Percentiles rank a stretch among this genome's conserved stretches.
Conservation (phyloP, 441 rosid species). For the Pelargonium hybrid region DNA sequence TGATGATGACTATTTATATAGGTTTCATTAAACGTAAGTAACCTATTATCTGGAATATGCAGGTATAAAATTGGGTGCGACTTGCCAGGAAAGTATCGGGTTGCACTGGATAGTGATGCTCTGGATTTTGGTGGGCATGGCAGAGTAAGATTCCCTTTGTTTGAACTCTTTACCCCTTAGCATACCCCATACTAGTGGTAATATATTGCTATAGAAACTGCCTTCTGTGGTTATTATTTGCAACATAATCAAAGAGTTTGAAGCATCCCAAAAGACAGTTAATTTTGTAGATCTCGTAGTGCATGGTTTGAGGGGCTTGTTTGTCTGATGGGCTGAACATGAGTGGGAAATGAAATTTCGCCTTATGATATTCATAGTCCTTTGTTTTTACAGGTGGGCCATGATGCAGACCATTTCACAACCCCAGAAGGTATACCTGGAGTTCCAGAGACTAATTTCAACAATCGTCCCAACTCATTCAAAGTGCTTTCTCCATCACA, state of each 20-base stretch:
- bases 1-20: neutral
- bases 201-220: neutral
- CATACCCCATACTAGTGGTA: no score
- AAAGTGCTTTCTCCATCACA: slow-evolving; percentile 58
- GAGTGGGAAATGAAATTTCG: neutral
- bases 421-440: slow-evolving; percentile 73
- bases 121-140: slow-evolving; percentile 64
- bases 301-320: neutral
- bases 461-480: slow-evolving; percentile 72
- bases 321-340: neutral
- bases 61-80: slow-evolving; percentile 77
- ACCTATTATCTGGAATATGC: slow-evolving; percentile 24
- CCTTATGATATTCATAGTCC: slow-evolving; percentile 1
- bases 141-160: slow-evolving; percentile 41
- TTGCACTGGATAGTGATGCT: slow-evolving; percentile 69
- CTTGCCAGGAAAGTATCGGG: slow-evolving; percentile 72
- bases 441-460: slow-evolving; percentile 72
- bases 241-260: neutral
- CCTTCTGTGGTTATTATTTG: neutral
- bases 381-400: slow-evolving; percentile 46
- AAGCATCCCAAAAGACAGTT: neutral
- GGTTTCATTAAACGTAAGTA: neutral
- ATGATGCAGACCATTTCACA: slow-evolving; percentile 61
- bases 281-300: neutral
- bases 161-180: neutral